A percentile compares a stretch with the other conserved stretches of the same genome.
Conservation (phyloP, 306 rosid species). For the Abrus pulchellus region DNA sequence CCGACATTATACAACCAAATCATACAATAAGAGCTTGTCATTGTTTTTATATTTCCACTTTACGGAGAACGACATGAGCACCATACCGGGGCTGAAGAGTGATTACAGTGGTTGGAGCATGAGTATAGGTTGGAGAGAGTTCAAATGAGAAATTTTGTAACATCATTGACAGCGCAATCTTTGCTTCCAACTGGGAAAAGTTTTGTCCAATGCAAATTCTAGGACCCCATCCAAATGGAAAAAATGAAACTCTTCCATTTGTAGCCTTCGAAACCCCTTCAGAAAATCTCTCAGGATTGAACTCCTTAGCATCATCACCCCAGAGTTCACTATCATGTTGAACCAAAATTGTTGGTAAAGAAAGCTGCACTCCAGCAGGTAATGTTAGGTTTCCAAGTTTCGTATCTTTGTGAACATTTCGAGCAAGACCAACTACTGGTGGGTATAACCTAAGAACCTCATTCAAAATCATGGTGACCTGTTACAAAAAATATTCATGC, state of each 20-base stretch:
- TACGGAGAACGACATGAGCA: slow-evolving; percentile 50
- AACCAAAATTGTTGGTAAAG: slow-evolving; percentile 47
- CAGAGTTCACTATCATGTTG: slow-evolving; percentile 61
- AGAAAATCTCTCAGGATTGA: slow-evolving; percentile 71
- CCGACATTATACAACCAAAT: neutral
- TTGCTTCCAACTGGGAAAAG: slow-evolving; percentile 56
- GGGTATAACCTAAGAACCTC: slow-evolving; percentile 73
- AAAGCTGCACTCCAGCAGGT: slow-evolving; percentile 53
- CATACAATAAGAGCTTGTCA: neutral
- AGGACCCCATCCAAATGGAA: slow-evolving; percentile 78
- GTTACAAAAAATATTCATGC: neutral
- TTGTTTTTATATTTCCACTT: slow-evolving; percentile 16
- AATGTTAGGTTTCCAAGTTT: slow-evolving; percentile 54
- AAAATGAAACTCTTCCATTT: slow-evolving; percentile 48
- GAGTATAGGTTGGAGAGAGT: slow-evolving; percentile 56
- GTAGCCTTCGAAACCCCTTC: slow-evolving; percentile 66
- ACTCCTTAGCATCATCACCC: slow-evolving; percentile 67
- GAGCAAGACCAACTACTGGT: neutral
- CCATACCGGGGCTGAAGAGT: slow-evolving; percentile 54
- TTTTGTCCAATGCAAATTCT: slow-evolving; percentile 72
- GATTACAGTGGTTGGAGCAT: slow-evolving; percentile 34
- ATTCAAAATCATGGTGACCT: slow-evolving; percentile 64
- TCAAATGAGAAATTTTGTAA: slow-evolving; percentile 58
- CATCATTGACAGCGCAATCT: slow-evolving; percentile 51
- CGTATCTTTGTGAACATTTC: slow-evolving; percentile 35